phyloP scores from a whole-genome alignment of 345 rosid genomes.

The Gossypium raimondii region DNA sequence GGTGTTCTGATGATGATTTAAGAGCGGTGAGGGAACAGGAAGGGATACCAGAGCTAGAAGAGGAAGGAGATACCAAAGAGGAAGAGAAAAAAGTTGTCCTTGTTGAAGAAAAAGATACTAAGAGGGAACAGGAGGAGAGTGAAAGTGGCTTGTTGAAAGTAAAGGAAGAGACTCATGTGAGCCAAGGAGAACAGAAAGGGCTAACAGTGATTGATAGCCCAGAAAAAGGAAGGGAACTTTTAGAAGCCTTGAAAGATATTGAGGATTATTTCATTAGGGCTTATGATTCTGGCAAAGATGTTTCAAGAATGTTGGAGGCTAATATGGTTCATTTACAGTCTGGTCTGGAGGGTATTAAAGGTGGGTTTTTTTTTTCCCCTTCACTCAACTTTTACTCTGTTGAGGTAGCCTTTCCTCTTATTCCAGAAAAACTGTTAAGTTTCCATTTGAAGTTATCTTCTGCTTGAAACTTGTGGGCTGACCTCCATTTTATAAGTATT shows the following conservation, averaged over 20 bases:
- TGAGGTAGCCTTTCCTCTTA: not conserved
- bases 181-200: conserved; percentile 40
- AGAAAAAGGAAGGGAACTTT: conserved; percentile 57
- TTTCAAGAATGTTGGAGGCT: conserved; percentile 68
- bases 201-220: conserved; percentile 41
- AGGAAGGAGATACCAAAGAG: conserved; percentile 35
- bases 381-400: too few relatives aligned
- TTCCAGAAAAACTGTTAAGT: not conserved
- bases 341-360: conserved; percentile 56
- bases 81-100: conserved; percentile 29
- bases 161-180: conserved; percentile 26
- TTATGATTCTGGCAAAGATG: conserved; percentile 67
- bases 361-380: conserved; percentile 21
- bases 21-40: conserved; percentile 61
- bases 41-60: conserved; percentile 78
- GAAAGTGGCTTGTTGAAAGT: conserved; percentile 28
- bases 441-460: not conserved
- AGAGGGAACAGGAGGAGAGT: conserved; percentile 22
- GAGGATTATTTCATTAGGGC: conserved; percentile 67
- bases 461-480: not conserved
- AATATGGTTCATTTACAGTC: conserved; percentile 50
- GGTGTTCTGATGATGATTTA: conserved; percentile 50
- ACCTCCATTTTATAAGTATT: not conserved
- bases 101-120: conserved; percentile 23
- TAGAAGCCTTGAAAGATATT: conserved; percentile 68